Percentiles rank a stretch among this genome's conserved stretches.
These are phyloP conservation scores for Populus deltoides DNA, from an alignment of 345 rosid species.

Conservation along the genomic window DNA sequence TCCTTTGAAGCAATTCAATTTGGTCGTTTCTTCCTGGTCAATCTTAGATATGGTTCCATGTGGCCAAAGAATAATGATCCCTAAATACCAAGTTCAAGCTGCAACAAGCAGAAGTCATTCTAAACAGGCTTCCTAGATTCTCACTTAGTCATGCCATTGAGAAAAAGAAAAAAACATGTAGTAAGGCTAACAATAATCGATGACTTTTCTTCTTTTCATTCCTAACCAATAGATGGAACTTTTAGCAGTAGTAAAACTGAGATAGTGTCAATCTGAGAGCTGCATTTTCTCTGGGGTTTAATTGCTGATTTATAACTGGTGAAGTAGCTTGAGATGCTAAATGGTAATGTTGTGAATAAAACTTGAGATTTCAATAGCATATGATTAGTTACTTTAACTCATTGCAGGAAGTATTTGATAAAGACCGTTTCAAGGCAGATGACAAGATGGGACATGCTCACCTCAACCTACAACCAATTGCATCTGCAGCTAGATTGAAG, in stretches of 20 bases:
- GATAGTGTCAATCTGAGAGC: background rate
- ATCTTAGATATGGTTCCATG: background rate
- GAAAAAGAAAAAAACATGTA: background rate
- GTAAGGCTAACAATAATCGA: too few species aligned
- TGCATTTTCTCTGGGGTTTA: background rate
- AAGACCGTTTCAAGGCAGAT: conserved; percentile 94
- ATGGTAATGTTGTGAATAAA: background rate
- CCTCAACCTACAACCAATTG: conserved; percentile 79
- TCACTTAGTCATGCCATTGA: background rate
- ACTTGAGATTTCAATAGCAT: background rate
- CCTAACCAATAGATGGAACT: background rate
- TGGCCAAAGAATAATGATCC: background rate
- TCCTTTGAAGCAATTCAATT: background rate
- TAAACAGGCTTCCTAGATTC: background rate
- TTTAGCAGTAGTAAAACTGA: background rate
- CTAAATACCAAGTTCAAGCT: background rate
- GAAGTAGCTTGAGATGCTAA: background rate
- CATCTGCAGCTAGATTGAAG: conserved; percentile 79
- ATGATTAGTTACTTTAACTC: background rate
- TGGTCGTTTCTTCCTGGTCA: background rate
- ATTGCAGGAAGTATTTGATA: conserved; percentile 90
- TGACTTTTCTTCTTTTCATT: background rate
- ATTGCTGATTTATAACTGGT: background rate
- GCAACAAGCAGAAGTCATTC: background rate
- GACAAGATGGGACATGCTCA: conserved; percentile 95